Evolutionary conservation across 2,329 filamentous ascomycete species (phyloP), one percentile per base, ranked within the genome.

Genomic region (Nemania sp.): DNA sequence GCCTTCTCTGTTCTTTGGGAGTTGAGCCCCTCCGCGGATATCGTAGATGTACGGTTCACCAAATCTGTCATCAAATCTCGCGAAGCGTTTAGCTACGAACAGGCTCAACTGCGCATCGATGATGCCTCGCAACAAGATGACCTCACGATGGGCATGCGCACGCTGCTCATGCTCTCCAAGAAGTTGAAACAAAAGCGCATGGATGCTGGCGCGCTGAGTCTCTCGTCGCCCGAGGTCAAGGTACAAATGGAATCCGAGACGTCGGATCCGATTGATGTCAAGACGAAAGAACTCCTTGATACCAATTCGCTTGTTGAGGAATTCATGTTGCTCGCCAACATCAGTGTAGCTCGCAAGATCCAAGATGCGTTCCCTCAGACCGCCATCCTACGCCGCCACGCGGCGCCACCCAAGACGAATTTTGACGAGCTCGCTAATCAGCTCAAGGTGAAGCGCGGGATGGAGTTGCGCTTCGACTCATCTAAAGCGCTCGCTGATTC

Each of bases 261-360:
- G 0, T 96, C 92, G 1, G 94, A 97, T 68, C 93, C 94, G 0
- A 88, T 96, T 49, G 94, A 97, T 66, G 90, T 99, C 63, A 91
- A 97, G 78, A 96, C 92, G 5, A 99, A 99, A 75, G 82, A 92
- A 65, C 84, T 92, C 46, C 85, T 99, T 31, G 92, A 94, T 67
- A 99, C 94, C 48, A 99, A 97, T 77, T 97, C 93, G 19, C 83
- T 99, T 5, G 95, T 99, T 23, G 94, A 99, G 70, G 94, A 99
- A 70, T 97, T 99, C 80, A 99, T 99, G 94, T 80, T 99, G 68
- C 89, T 97, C 70, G 95, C 94, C 78, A 99, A 99, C 75, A 91
- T 91, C 67, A 93, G 88, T 63, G 95, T 99, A 24, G 94, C 93
- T 6, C 82, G 86, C 61, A 93, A 91, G 72, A 95, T 96, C 68